phyloP scores from a whole-genome alignment of 176 grass and related monocot species.

The Tillandsia fasciculata region DNA sequence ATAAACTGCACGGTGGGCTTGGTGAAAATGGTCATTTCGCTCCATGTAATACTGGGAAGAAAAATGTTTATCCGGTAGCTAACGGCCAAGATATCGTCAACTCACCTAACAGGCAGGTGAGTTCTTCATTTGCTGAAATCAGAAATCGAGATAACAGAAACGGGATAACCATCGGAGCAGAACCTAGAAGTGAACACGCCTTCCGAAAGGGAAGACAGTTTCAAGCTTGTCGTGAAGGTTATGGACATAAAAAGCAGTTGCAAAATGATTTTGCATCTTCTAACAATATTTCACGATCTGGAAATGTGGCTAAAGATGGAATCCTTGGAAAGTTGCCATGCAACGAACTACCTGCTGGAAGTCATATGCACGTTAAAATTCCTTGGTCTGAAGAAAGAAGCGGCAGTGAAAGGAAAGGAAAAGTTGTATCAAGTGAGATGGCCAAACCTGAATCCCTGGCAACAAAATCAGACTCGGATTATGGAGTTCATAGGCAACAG shows the following conservation, averaged over 20 bases:
- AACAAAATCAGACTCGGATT: background rate
- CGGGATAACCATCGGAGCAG: background rate
- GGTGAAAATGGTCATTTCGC: background rate
- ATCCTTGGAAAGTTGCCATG: background rate
- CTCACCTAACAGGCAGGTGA: background rate
- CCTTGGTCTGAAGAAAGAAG: background rate
- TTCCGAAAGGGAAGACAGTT: background rate
- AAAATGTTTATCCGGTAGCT: background rate
- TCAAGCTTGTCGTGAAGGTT: background rate
- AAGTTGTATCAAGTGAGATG: background rate
- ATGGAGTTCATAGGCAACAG: constrained; percentile 9
- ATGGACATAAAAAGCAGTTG: constrained; percentile 6
- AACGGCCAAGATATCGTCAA: background rate
- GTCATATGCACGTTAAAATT: background rate
- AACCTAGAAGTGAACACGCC: background rate
- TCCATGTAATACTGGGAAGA: background rate
- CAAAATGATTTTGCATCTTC: constrained; percentile 25
- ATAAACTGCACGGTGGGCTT: background rate
- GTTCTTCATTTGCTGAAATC: background rate
- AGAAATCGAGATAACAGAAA: background rate
- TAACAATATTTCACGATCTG: background rate
- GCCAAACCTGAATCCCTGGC: background rate
- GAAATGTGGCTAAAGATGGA: background rate
- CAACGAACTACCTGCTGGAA: constrained; percentile 1
- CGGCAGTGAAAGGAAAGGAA: background rate